These are phyloP conservation scores for Rhododendron kiyosumense DNA, from an alignment of 148 eudicot genomes.

Conservation along the genomic window DNA sequence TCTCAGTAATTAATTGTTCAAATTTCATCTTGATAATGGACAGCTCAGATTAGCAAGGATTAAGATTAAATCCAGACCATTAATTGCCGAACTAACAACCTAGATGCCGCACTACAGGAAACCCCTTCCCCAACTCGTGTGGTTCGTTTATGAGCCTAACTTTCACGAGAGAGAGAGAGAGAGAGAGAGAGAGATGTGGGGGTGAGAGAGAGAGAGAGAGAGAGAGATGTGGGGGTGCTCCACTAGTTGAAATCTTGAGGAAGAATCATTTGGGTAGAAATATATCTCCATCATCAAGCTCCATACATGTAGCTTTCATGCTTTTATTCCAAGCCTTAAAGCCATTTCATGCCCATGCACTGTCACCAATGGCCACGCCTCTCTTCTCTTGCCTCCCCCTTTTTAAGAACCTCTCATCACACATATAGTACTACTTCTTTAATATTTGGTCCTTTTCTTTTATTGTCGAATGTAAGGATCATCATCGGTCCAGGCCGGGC, in stretches of 20 bases:
- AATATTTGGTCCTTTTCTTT: not conserved
- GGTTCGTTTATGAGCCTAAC: not conserved
- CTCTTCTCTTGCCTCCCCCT: slow-evolving; percentile 16
- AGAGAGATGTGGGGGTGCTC: not conserved
- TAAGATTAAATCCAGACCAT: no score
- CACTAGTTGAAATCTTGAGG: slow-evolving; percentile 6
- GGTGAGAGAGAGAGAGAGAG: slow-evolving; percentile 2
- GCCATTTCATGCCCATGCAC: slow-evolving; percentile 27
- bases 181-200: not conserved
- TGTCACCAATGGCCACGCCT: slow-evolving; percentile 27
- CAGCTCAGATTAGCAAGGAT: no score
- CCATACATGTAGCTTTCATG: slow-evolving; percentile 3
- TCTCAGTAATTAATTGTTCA: no score
- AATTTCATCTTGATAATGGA: accelerated
- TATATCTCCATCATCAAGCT: slow-evolving; percentile 10
- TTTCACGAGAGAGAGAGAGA: not conserved
- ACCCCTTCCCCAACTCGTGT: not conserved
- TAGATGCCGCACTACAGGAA: no score
- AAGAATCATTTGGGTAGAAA: slow-evolving; percentile 18
- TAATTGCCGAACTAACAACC: no score
- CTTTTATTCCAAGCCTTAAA: slow-evolving; percentile 18
- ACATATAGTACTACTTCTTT: not conserved
- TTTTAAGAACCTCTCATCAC: slow-evolving; percentile 16
- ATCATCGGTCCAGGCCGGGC: no score
- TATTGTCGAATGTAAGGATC: not conserved